phyloP scores from a whole-genome alignment of 2,329 filamentous ascomycete species.

The Lasiodiplodia sp. region DNA sequence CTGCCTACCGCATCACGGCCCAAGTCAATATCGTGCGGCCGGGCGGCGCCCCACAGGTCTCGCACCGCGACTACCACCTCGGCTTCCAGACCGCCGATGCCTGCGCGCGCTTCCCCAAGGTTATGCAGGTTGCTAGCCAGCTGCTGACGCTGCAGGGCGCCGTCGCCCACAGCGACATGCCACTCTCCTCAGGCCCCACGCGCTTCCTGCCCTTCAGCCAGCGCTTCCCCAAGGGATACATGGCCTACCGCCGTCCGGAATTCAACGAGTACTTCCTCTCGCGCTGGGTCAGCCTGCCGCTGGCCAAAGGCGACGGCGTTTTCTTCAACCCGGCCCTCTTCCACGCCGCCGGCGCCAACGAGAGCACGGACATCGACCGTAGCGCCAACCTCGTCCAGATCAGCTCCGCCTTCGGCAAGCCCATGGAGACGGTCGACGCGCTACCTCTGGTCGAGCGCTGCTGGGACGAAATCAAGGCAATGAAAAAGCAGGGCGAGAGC shows the following conservation, averaged over 20 bases:
- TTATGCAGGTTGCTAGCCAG: slow-evolving; percentile 62
- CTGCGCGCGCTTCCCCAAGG: slow-evolving; percentile 58
- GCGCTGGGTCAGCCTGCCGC: slow-evolving; percentile 60
- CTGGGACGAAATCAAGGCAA: slow-evolving; percentile 51
- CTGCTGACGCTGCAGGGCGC: slow-evolving; percentile 69
- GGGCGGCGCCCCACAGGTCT: slow-evolving; percentile 63
- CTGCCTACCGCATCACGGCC: slow-evolving; percentile 65
- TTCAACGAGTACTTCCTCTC: slow-evolving; percentile 63
- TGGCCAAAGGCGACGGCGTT: slow-evolving; percentile 64
- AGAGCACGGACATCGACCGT: slow-evolving; percentile 56
- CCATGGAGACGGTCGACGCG: slow-evolving; percentile 68
- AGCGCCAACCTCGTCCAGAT: slow-evolving; percentile 69
- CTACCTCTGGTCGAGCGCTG: slow-evolving; percentile 56
- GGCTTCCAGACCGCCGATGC: slow-evolving; percentile 64
- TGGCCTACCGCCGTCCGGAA: slow-evolving; percentile 62
- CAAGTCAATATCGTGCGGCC: slow-evolving; percentile 70
- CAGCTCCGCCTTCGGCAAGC: slow-evolving; percentile 67
- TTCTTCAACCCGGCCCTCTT: slow-evolving; percentile 71
- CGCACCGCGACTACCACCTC: slow-evolving; percentile 70
- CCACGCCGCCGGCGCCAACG: slow-evolving; percentile 68
- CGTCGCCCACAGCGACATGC: slow-evolving; percentile 68
- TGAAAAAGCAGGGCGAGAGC: slow-evolving; percentile 45
- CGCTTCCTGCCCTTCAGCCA: slow-evolving; percentile 68
- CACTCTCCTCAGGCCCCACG: slow-evolving; percentile 65
- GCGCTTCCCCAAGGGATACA: slow-evolving; percentile 62